Base-by-base conservation (phyloP, 768 basidiomycete species). In the Leucocoprinus leucothites region DNA sequence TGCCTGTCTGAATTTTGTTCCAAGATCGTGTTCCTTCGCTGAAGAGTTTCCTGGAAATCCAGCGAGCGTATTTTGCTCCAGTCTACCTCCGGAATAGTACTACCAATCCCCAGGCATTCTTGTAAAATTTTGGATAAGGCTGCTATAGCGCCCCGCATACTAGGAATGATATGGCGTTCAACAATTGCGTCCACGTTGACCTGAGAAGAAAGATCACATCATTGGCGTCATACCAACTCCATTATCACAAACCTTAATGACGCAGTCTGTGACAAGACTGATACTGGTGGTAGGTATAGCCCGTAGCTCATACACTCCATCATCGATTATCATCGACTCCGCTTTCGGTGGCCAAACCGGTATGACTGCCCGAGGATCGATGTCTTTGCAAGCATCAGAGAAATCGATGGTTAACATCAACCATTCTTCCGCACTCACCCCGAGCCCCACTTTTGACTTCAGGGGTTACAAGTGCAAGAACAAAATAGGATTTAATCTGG, bases 31-130 rank as follows among this genome's bases (percentile, higher is more conserved):
- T 86, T 74, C 56, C 94, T 76, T 38, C 75, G 64, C 56, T 82
- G 81, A 49, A 98, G 65, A 19, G 77, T 71, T 59, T 98, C 96
- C 67, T 98, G 93, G 67, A 98, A 97, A 51, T 98, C 94, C 7
- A 99, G 70, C n/a, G 83, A 77, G 43, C 89, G 82, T 67, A 94
- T 80, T 49, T 87, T 82, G 53, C 74, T 75, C 95, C 94, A 98
- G 52, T 92, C 91, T 3, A 86, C 81, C 67, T 99, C 97, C 1
- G 82, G 80, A 13, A 94, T 70, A 2, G 61, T 61, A 7, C 70
- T 66, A 7, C 26, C 14, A 3, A 61, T 56, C n/a, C 64, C 54
- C 38, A 70, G 56, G 85, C 89, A 93, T 53, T 89, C 86, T 14
- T 74, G 65, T 14, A 82, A 72, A 2, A 87, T 59, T 1, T 52